Base-by-base conservation (phyloP, 129 eudicot genomes). In the Cynara cardunculus region DNA sequence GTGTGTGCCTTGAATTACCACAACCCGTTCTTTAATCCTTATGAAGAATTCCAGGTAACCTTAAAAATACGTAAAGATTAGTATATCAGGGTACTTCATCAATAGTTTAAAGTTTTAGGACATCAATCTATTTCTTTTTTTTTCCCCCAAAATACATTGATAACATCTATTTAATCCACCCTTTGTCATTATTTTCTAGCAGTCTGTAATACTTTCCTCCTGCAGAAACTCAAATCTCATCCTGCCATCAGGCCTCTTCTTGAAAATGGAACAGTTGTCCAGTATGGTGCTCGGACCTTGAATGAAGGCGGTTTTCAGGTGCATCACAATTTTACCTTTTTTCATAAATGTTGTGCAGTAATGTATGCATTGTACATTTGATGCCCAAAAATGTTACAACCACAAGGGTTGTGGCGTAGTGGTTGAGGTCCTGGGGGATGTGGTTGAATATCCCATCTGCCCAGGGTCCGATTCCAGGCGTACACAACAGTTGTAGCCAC, bases 281-380 rank as follows among this genome's bases (percentile, higher is more conserved):
- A 95, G 34, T 95, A 95, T 86, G 99, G 99, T 80, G 99, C 99
- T 61, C 96, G 99, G 18, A 88, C 99, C 49, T 87, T 95, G 69
- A 95, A 95, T 77, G 99, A 95, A 92, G 99, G 99, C 80, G 99
- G 99, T 75, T 92, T 88, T 87, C 99, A 95, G 99, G 99, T 95
- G 84, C 72, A 75, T 82, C 4, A 30, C 3, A 35, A 16, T 49
- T 66, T 65, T 24, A 49, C 41, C 26, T 25, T 18, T 71, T 59
- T 53, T 28, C 10, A 64, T 24, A 6, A 64, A 64, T 56, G 2
- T 53, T 53, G 21, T 46, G 61, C 61, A 37, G 11, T 35, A 6
- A 5, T 37, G 9, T 34, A 34, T 37, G 9, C 46, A 37, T 37
- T 41, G 11, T 41, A 11, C 53, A 56, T 56, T n/a, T 10, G 0